A percentile compares a stretch with the other conserved stretches of the same genome.
phyloP scores from a whole-genome alignment of 1,139 yeast genomes.

The Diutina pseudorugosa region DNA sequence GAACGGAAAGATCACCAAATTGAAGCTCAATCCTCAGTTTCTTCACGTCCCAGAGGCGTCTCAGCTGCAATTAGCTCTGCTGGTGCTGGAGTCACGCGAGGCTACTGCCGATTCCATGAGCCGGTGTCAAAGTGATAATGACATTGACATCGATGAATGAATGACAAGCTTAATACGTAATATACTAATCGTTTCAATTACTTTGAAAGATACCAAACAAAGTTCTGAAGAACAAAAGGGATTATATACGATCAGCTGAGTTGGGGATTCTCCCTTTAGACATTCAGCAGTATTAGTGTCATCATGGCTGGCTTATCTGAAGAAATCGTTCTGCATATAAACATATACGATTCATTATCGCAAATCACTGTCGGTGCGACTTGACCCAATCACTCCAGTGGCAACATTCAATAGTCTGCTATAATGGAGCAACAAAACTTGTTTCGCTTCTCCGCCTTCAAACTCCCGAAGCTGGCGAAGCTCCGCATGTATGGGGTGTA shows the following conservation, averaged over 20 bases:
- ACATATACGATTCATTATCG: neutral
- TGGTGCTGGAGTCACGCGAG: slow-evolving; percentile 2
- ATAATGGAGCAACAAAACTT: neutral
- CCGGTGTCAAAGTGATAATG: neutral
- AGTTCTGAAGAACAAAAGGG: no score
- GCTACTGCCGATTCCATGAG: neutral
- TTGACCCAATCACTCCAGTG: neutral
- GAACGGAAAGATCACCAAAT: neutral
- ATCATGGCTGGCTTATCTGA: no score
- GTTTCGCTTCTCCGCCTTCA: slow-evolving; percentile 13
- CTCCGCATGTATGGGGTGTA: slow-evolving; percentile 69
- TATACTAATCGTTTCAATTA: no score
- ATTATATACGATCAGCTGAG: no score
- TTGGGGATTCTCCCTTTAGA: no score
- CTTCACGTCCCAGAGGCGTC: neutral
- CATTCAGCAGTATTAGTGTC: no score
- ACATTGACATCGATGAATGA: neutral
- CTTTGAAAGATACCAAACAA: no score
- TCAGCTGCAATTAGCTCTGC: neutral
- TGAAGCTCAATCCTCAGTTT: neutral
- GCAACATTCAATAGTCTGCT: neutral
- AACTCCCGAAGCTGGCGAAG: slow-evolving; percentile 56
- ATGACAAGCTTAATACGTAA: no score
- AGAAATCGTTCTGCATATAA: neutral
- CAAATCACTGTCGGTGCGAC: neutral